These are phyloP conservation scores for Anthracocystis panici-leucophaei DNA, from an alignment of 1,284 basidiomycete genomes.

Conservation along the genomic window DNA sequence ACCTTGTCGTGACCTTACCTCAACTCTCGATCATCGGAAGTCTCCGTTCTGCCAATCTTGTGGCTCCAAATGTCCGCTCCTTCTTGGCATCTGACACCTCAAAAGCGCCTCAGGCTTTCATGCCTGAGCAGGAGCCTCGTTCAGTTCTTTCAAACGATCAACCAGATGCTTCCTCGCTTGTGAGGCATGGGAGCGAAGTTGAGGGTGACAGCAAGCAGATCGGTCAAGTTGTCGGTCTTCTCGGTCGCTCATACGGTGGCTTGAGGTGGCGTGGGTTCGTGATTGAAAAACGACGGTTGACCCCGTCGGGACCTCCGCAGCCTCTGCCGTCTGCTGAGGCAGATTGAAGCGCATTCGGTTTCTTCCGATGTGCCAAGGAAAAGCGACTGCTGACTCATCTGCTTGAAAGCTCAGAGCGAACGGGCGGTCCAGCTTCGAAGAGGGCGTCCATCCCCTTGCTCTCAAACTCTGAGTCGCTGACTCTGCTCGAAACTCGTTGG, in stretches of 20 bases:
- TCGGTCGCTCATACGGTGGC: not conserved
- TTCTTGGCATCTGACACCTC: conserved; percentile 19
- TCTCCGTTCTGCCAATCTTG: conserved; percentile 27
- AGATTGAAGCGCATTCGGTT: not conserved
- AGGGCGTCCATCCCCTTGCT: not conserved
- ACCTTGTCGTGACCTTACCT: conserved; percentile 23
- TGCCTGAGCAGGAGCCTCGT: not conserved
- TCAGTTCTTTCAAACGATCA: conserved; percentile 18
- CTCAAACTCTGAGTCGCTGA: not conserved
- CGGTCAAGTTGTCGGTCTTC: conserved; percentile 14
- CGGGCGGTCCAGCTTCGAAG: not conserved
- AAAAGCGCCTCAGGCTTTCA: not conserved
- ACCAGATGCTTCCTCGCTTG: conserved; percentile 14
- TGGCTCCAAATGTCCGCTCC: conserved; percentile 17
- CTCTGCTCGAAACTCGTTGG: not conserved
- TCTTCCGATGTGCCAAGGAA: not conserved
- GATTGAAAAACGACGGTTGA: not conserved
- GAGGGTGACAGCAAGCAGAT: not conserved
- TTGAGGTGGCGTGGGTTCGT: not conserved
- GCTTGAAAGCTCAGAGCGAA: not conserved
- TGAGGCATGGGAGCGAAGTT: not conserved
- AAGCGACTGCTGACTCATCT: not conserved
- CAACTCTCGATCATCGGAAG: conserved; percentile 13
- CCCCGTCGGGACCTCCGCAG: not conserved
- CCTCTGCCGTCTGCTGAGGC: not conserved